Evolutionary conservation across 2,329 filamentous ascomycete genomes (phyloP), one percentile per base, ranked within the genome.

Genomic region (Phyllosticta citriasiana): DNA sequence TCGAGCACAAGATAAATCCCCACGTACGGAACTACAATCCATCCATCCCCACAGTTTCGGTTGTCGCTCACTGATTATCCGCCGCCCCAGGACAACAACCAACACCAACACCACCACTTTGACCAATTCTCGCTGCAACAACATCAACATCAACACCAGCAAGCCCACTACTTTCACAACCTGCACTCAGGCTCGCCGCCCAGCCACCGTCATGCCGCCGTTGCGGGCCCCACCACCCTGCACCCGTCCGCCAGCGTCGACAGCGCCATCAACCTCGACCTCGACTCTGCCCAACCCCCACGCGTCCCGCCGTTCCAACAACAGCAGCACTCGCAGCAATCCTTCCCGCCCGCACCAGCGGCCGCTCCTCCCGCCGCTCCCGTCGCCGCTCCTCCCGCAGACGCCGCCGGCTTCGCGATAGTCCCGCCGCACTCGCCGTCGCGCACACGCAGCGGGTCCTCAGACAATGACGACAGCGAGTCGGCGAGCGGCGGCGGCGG

Each of bases 371-470:
- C 62, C 19, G 12, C 40, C 40, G 40, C 40, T 7, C 12, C 35
- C 16, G 52, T 33, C 52, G 57, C 52, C 19, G 65, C 51, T 19
- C 55, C 52, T 33, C 33, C 60, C 53, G 35, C 50, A n/a, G 40
- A 47, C 40, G 40, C 40, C 40, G 40, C 14, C 19, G 19, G 19
- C 40, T 47, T 62, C 67, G 68, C 62, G 62, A 57, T 53, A 66
- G 19, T 22, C 19, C 66, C 70, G 57, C 68, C 66, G 27, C 56
- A 27, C 56, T 35, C 56, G 25, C 56, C 26, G 47, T 19, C 47
- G 33, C 25, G 40, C 24, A 69, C 73, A 47, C 67, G 76, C 33
- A 74, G 76, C 63, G 78, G 76, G 66, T 78, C 76, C 63, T 77
- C 78, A 63, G 77, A 79, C 67, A 78, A 78, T 66, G 76, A 78